Base-by-base conservation (phyloP, 371 early-diverging fungal species). In the Actinomortierella ambigua region DNA sequence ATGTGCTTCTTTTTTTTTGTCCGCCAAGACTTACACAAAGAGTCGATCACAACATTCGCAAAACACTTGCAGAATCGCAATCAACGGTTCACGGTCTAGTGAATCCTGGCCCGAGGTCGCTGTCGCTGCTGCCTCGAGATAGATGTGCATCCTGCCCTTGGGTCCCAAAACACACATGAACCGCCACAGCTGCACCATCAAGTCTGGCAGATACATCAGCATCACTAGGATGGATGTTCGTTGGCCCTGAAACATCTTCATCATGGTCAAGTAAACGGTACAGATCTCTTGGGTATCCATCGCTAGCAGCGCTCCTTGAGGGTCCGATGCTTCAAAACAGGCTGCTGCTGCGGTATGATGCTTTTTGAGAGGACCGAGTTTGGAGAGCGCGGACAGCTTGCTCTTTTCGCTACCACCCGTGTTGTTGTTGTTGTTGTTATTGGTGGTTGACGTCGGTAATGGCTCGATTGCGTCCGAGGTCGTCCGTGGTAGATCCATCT, bases 181-280 rank as follows among this genome's bases (percentile, higher is more conserved):
- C 24, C 77, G 63, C 90, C 90, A 89, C 11, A 91, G 77, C 14
- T 79, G 76, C n/a, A 86, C 77, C 60, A 90, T 65, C 9, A 91
- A 63, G 1, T 75, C 51, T 5, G 84, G 76, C 8, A 85, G 80
- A 64, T 88, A 91, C 26, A 85, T 82, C 18, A 91, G 77, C 0
- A 79, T 79, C 42, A 79, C 83, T 40, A 86, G 57, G 18, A 90
- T 87, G 23, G 76, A 80, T n/a, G 73, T 80, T 49, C 78, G 65
- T 50, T 84, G 84, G 8, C 64, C 61, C 14, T 77, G 76, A 22
- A 91, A 79, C 3, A 83, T 56, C 2, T 58, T 56, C 24, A 70
- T 77, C 9, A 88, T 61, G 0, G 61, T 65, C 15, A 76, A 56
- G 65, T 85, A 90, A 63, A 91, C 65, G 20, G 68, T 42, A 58